Evolutionary conservation across 202 grass and related monocot species (phyloP), one percentile per base, ranked within the genome.

Genomic region (Setaria italica): DNA sequence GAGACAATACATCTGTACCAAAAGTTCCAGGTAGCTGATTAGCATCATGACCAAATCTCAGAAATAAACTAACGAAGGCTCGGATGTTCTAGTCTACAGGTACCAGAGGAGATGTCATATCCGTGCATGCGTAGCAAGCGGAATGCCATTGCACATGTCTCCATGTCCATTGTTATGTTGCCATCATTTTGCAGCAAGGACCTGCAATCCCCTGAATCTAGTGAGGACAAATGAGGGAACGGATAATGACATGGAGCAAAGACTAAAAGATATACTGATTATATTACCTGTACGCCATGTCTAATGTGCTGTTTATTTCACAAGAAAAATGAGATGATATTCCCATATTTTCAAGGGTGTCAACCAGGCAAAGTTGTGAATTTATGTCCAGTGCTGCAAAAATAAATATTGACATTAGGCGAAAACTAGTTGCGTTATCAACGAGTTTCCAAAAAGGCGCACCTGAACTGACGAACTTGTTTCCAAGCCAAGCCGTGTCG

Each of bases 101-200:
- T 84, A 92, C 91, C 84, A 74, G 84, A 82, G 13, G 87, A 85
- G 10, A 93, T 45, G 33, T 80, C 68, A 88, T 86, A 93, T 83
- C 85, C 88, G 34, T 93, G 74, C 49, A 72, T 66, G 32, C 91
- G 79, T n/a, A 93, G 48, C 51, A 85, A 51, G 57, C 91, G 88
- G 63, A 90, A 93, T 80, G 78, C 88, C 85, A 93, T 72, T 20
- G 85, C 78, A 76, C 77, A 84, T 60, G 91, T 83, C 50, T 59
- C 78, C 81, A 90, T 80, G n/a, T 90, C 88, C 47, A 68, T 70
- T 39, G 50, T 12, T 6, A 88, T 65, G 20, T 93, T 71, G 15
- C 88, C 78, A 62, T 84, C 53, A 41, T 69, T 76, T 79, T 86
- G 72, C 42, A 77, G 34, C 85, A 82, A 90, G 19, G 65, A 86